Conservation (phyloP, 352 stramenopile genomes). For the Pythium pectinolyticum region DNA sequence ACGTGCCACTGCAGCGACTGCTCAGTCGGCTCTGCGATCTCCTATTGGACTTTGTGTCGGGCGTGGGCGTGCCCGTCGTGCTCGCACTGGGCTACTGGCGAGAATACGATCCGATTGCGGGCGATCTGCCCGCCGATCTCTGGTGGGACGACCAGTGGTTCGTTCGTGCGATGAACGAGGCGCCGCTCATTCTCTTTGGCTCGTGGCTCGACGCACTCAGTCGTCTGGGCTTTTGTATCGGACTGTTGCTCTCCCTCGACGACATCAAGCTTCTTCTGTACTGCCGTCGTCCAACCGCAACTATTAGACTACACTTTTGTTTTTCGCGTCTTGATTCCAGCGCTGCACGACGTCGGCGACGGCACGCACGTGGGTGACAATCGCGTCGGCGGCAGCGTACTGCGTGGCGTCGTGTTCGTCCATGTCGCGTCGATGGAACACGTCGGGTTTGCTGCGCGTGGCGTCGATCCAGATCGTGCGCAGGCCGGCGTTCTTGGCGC, state of each 20-base stretch:
- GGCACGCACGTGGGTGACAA: constrained; percentile 50
- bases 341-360: constrained; percentile 43
- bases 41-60: constrained; percentile 19
- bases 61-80: constrained; percentile 4
- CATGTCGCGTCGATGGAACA: constrained; percentile 33
- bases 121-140: constrained; percentile 1
- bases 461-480: constrained; percentile 70
- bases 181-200: constrained; percentile 5
- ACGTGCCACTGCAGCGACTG: no score
- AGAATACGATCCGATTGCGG: neutral
- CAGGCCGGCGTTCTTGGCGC: constrained; percentile 59
- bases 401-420: constrained; percentile 28
- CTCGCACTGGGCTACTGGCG: neutral
- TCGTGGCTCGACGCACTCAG: constrained; percentile 5
- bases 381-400: constrained; percentile 54
- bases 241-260: constrained; percentile 7
- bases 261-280: constrained; percentile 14
- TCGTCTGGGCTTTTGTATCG: constrained; percentile 11
- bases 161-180: constrained; percentile 6
- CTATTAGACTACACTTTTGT: no score
- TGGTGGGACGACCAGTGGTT: constrained; percentile 11
- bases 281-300: no score
- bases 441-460: constrained; percentile 41
- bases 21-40: no score
- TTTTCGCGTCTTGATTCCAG: constrained; percentile 38